A percentile compares a stretch with the other conserved stretches of the same genome.
phyloP scores from a whole-genome alignment of 1,284 basidiomycete genomes.

The Flammula alnicola region DNA sequence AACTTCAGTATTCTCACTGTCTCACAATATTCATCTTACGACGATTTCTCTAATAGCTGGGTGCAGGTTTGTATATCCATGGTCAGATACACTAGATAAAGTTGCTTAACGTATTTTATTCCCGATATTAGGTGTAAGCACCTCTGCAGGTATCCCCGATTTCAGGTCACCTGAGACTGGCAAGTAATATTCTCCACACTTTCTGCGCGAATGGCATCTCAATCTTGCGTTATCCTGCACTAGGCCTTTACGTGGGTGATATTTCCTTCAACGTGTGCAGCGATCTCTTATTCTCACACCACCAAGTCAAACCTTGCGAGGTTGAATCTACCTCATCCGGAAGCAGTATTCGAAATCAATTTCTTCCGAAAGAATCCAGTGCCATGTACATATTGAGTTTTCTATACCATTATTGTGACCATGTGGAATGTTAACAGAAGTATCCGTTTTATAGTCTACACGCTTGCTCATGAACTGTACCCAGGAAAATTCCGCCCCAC shows the following conservation, averaged over 20 bases:
- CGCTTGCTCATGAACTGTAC: slow-evolving; percentile 89
- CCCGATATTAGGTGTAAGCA: slow-evolving; percentile 63
- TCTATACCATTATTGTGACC: not conserved
- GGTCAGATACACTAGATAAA: not conserved
- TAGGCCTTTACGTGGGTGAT: slow-evolving; percentile 57
- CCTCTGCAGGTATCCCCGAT: slow-evolving; percentile 81
- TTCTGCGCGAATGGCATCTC: not conserved
- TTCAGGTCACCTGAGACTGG: slow-evolving; percentile 81
- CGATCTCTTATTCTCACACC: not conserved
- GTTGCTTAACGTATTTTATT: slow-evolving; percentile 9
- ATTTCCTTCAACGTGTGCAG: not conserved
- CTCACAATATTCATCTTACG: not conserved
- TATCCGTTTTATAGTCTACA: slow-evolving; percentile 64
- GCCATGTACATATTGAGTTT: slow-evolving; percentile 57
- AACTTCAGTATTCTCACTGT: not conserved
- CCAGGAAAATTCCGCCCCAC: slow-evolving; percentile 89
- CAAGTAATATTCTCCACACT: not conserved
- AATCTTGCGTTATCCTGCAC: not conserved
- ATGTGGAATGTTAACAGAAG: not conserved
- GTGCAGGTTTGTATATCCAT: slow-evolving; percentile 57
- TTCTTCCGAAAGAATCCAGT: slow-evolving; percentile 75
- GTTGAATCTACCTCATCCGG: slow-evolving; percentile 76
- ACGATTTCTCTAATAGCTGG: slow-evolving; percentile 45
- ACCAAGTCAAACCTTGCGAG: slow-evolving; percentile 74
- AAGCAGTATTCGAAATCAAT: slow-evolving; percentile 81